Evolutionary conservation across 108 stramenopile species (phyloP).

Genomic region (Schizochytrium sp.): DNA sequence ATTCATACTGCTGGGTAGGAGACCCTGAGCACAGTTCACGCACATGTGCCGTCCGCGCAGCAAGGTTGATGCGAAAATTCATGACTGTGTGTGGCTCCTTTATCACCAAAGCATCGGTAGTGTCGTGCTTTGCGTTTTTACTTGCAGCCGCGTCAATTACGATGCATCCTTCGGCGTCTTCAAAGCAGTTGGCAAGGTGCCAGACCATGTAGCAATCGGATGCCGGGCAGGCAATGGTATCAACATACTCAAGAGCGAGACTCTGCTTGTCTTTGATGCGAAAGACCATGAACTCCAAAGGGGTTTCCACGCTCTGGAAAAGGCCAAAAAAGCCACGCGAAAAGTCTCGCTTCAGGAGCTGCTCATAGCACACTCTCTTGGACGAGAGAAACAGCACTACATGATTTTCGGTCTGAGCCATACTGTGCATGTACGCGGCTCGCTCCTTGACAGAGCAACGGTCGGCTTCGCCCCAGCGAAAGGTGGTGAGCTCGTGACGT

Average conservation of each 20-base stretch:
- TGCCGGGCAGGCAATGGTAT: neutral
- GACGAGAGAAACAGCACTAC: neutral
- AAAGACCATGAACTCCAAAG: neutral
- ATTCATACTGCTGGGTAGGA: neutral
- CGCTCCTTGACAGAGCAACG: neutral
- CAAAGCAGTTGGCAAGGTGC: neutral
- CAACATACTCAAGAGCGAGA: neutral
- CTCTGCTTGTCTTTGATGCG: neutral
- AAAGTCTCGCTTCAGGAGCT: neutral
- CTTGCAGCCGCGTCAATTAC: neutral
- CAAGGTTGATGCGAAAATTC: neutral
- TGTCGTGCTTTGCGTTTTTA: no score
- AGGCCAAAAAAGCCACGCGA: neutral
- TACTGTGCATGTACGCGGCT: conserved; percentile 11
- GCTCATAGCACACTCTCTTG: neutral
- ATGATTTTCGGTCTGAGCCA: neutral
- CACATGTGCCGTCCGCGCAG: neutral
- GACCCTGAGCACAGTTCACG: neutral
- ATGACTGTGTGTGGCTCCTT: neutral
- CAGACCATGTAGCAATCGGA: neutral
- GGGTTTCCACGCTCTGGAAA: neutral
- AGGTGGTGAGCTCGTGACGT: neutral
- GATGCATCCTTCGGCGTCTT: neutral
- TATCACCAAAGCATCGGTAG: neutral
- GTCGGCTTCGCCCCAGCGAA: neutral